Base-by-base conservation (phyloP, 1,284 basidiomycete genomes). In the Ceratobasidium sp. region DNA sequence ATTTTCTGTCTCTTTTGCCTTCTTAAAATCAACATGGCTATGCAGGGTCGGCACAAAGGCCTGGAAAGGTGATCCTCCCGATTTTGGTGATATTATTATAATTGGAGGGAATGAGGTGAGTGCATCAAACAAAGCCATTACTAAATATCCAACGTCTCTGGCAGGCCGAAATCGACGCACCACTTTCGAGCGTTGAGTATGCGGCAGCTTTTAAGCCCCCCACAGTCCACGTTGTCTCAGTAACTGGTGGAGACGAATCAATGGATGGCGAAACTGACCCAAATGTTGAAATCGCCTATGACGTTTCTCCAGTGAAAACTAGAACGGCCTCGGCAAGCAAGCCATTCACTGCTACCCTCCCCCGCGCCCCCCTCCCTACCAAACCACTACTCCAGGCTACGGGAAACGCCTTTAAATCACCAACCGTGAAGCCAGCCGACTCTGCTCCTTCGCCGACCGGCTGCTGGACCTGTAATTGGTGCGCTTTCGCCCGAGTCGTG, bases 61-160 rank as follows among this genome's bases (percentile, higher is more conserved):
- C 11, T 92, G 90, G 88, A 90, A 91, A 76, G 89, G 89, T n/a
- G 84, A 86, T 28, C 81, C 84, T 1, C 84, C 90, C n/a, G 82
- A 85, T 33, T 76, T 82, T 10, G 84, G 84, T 10, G 83, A 80
- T 75, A 67, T 76, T 33, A 78, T 75, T 33, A 78, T 79, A 64
- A 77, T 77, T 64, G 79, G 79, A 23, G 79, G 76, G 15, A 74
- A 78, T 26, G 76, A 82, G 35, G 76, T 71, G 15, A 11, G 31
- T 23, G 26, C 39, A 45, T 31, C 3, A 63, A n/a, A 71, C 47
- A 42, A 56, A 47, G 37, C 75, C 3, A 13, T 56, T 6, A 7
- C 65, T 33, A 63, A 49, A 6, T 31, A 45, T 31, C 42, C 71
- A 49, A 63, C 5, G 28, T 51, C 2, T 33, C 11, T 49, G 51